These are phyloP conservation scores for Piper betle DNA, from an alignment of 164 flowering plant genomes.

Conservation along the genomic window DNA sequence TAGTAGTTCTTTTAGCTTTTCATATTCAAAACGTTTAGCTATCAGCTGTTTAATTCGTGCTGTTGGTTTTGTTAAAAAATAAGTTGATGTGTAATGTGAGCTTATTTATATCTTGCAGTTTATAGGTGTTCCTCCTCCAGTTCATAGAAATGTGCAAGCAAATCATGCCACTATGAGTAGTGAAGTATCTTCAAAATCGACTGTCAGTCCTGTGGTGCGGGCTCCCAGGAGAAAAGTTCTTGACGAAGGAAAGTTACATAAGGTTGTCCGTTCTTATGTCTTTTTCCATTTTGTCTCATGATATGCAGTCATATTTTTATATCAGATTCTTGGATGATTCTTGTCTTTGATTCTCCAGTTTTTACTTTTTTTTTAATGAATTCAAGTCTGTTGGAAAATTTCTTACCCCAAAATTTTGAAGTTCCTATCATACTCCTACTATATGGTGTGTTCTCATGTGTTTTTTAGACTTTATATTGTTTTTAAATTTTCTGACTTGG, in stretches of 20 bases:
- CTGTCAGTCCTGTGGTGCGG: constrained; percentile 58
- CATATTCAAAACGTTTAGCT: too few relatives aligned
- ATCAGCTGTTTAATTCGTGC: too few relatives aligned
- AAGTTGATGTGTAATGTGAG: too few relatives aligned
- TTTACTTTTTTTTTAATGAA: background rate
- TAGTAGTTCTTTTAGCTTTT: too few relatives aligned
- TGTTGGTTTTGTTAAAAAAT: too few relatives aligned
- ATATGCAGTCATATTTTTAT: too few relatives aligned
- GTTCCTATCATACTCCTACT: too few relatives aligned
- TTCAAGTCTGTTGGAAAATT: background rate
- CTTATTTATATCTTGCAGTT: constrained; percentile 22
- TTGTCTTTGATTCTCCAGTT: background rate
- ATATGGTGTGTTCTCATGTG: too few relatives aligned
- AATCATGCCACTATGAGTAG: constrained; percentile 22
- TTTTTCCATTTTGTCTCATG: background rate
- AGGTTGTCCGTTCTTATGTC: constrained; percentile 29
- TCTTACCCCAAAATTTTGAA: too few relatives aligned
- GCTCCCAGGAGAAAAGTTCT: constrained; percentile 89
- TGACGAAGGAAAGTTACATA: constrained; percentile 93
- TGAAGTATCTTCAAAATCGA: constrained; percentile 62
- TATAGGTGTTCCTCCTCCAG: constrained; percentile 80
- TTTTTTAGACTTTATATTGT: too few relatives aligned
- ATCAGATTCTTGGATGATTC: too few relatives aligned
- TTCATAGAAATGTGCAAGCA: constrained; percentile 52
- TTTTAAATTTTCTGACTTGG: constrained; percentile 1